A percentile compares a stretch with the other conserved stretches of the same genome.
Evolutionary conservation across 2,329 filamentous ascomycete genomes (phyloP).

Genomic region (Aureobasidium sp.): DNA sequence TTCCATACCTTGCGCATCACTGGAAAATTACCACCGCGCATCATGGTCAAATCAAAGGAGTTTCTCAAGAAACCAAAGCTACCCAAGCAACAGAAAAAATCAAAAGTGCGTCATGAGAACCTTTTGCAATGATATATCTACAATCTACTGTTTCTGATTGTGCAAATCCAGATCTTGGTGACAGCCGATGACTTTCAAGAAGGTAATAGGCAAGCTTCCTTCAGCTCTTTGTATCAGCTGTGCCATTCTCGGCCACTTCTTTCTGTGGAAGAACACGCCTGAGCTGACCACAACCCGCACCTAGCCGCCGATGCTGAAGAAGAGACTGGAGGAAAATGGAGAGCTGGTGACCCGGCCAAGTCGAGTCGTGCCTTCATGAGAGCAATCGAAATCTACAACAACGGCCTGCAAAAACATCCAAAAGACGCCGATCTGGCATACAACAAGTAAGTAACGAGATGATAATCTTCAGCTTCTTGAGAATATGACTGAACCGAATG

Average conservation of each 20-base stretch:
- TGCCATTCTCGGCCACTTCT: too few relatives aligned
- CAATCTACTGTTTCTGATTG: not conserved
- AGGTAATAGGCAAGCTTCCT: slow-evolving; percentile 33
- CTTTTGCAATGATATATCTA: not conserved
- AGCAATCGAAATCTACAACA: slow-evolving; percentile 60
- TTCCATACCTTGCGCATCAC: not conserved
- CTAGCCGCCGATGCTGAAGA: slow-evolving; percentile 59
- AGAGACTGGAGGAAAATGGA: slow-evolving; percentile 68
- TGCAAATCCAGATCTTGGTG: slow-evolving; percentile 39
- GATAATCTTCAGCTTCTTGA: not conserved
- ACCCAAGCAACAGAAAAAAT: slow-evolving; percentile 16
- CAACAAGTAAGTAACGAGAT: slow-evolving; percentile 53
- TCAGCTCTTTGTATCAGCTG: too few relatives aligned
- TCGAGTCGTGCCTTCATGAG: slow-evolving; percentile 55
- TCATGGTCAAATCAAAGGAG: slow-evolving; percentile 14
- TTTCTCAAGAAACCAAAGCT: slow-evolving; percentile 17
- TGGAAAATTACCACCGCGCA: not conserved
- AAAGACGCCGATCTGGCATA: slow-evolving; percentile 64
- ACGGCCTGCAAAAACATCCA: slow-evolving; percentile 55
- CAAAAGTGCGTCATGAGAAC: not conserved
- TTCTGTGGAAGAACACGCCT: too few relatives aligned
- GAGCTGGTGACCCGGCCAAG: slow-evolving; percentile 62
- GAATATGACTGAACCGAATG: not conserved
- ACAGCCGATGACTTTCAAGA: slow-evolving; percentile 63
- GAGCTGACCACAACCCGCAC: not conserved